Percentiles rank a stretch among this genome's conserved stretches.
Evolutionary conservation across 768 basidiomycete species (phyloP).

Genomic region (Lactifluus rugatus): DNA sequence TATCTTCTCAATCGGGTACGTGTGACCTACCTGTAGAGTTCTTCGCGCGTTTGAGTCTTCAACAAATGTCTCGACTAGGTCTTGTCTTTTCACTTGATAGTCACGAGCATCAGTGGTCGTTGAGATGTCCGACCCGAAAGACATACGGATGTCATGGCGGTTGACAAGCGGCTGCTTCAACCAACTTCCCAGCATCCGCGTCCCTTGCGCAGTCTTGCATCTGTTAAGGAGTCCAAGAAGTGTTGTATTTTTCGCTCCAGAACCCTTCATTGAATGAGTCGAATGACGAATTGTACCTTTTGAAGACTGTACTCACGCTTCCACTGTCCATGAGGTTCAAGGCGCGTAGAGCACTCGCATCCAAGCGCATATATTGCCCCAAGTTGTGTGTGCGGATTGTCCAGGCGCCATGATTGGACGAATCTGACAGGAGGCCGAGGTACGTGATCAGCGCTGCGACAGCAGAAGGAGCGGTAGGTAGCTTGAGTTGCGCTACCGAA

Average conservation of each 20-base stretch:
- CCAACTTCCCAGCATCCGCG: constrained; percentile 81
- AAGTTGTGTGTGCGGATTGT: constrained; percentile 81
- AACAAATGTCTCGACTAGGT: constrained; percentile 78
- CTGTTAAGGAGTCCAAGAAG: constrained; percentile 85
- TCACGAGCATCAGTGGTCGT: not conserved
- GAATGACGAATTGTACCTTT: not conserved
- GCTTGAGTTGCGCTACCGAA: constrained; percentile 59
- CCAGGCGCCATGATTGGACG: constrained; percentile 71
- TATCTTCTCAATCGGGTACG: not conserved
- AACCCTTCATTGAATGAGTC: constrained; percentile 31
- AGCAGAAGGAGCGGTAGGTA: constrained; percentile 71
- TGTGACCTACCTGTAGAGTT: constrained; percentile 52
- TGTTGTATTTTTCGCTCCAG: constrained; percentile 71
- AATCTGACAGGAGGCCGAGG: constrained; percentile 67
- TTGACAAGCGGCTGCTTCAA: constrained; percentile 94
- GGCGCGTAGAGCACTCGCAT: constrained; percentile 88
- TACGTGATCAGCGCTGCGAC: constrained; percentile 76
- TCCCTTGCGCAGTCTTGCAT: constrained; percentile 94
- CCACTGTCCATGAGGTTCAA: constrained; percentile 68
- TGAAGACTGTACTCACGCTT: constrained; percentile 27
- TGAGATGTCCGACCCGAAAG: not conserved
- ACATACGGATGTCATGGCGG: constrained; percentile 81
- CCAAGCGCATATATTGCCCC: constrained; percentile 89
- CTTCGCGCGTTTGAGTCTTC: constrained; percentile 66
- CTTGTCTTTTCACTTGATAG: constrained; percentile 65